These are phyloP conservation scores for Tubosaeta sp. DNA, from an alignment of 768 basidiomycete genomes.

Conservation along the genomic window DNA sequence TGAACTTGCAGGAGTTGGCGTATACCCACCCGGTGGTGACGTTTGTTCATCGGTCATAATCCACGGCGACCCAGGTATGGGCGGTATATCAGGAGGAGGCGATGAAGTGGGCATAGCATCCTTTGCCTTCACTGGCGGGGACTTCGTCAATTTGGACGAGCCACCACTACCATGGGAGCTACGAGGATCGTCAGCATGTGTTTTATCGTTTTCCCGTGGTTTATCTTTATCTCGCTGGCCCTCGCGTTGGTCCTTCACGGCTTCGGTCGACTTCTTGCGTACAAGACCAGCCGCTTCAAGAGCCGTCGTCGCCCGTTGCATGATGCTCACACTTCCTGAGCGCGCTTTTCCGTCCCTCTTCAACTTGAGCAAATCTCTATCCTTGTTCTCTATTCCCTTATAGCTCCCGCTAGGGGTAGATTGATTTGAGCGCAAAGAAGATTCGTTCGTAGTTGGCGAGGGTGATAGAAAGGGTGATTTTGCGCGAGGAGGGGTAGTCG, in stretches of 20 bases:
- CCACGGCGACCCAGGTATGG: constrained; percentile 67
- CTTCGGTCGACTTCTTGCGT: constrained; percentile 77
- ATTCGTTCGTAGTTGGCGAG: constrained; percentile 48
- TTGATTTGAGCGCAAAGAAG: constrained; percentile 55
- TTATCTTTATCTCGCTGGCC: constrained; percentile 39
- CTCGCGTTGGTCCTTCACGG: constrained; percentile 60
- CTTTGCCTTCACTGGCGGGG: constrained; percentile 55
- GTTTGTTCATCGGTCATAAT: constrained; percentile 50
- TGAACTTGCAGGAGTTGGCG: constrained; percentile 49
- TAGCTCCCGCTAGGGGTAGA: constrained; percentile 63
- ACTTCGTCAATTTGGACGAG: constrained; percentile 60
- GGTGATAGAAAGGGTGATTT: constrained; percentile 56
- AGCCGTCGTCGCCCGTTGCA: constrained; percentile 92
- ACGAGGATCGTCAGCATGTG: constrained; percentile 52
- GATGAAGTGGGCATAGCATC: constrained; percentile 44
- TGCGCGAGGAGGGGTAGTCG: constrained; percentile 48
- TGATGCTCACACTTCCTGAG: constrained; percentile 90
- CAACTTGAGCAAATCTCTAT: constrained; percentile 45
- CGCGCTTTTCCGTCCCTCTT: constrained; percentile 58
- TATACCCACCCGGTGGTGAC: constrained; percentile 31
- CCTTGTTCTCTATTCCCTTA: constrained; percentile 47
- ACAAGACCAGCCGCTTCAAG: constrained; percentile 83
- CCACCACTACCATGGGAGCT: constrained; percentile 61
- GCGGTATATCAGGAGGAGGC: constrained; percentile 39
- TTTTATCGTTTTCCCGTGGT: constrained; percentile 40